Evolutionary conservation across 495 filamentous ascomycete species (phyloP).

Genomic region (Patellaria atrata): DNA sequence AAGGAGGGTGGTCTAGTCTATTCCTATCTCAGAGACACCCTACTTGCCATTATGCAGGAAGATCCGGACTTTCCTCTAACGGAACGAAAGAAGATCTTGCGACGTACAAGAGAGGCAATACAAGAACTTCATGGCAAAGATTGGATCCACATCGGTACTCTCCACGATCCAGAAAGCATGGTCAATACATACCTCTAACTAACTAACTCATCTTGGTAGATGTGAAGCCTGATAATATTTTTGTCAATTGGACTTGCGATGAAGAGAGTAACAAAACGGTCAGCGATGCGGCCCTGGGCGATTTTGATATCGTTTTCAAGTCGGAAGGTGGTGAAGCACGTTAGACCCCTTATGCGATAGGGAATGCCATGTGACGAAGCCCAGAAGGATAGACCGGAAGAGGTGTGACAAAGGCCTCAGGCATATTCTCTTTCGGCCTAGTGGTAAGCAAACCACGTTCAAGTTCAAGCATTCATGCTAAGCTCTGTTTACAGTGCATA

Average conservation of each 20-base stretch:
- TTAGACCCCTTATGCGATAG: slow-evolving; percentile 23
- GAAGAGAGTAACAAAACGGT: slow-evolving; percentile 21
- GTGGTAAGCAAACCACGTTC: slow-evolving; percentile 21
- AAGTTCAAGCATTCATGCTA: slow-evolving; percentile 15
- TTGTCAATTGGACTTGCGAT: slow-evolving; percentile 25
- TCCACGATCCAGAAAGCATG: slow-evolving; percentile 9
- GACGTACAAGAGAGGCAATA: slow-evolving; percentile 21
- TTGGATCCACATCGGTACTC: slow-evolving; percentile 23
- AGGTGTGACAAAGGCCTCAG: slow-evolving; percentile 20
- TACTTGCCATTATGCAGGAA: slow-evolving; percentile 20
- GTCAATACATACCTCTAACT: slow-evolving; percentile 13
- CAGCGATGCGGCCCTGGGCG: slow-evolving; percentile 22
- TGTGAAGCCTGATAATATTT: slow-evolving; percentile 27
- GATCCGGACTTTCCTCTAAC: slow-evolving; percentile 16
- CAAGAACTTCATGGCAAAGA: slow-evolving; percentile 23
- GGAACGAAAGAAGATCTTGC: slow-evolving; percentile 22
- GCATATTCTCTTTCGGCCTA: slow-evolving; percentile 24
- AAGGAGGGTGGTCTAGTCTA: slow-evolving; percentile 21
- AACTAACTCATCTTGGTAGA: slow-evolving; percentile 21
- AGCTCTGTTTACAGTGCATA: slow-evolving; percentile 23
- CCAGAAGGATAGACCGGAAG: slow-evolving; percentile 25
- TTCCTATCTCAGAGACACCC: slow-evolving; percentile 20
- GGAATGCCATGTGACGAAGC: slow-evolving; percentile 26
- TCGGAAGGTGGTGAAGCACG: slow-evolving; percentile 17
- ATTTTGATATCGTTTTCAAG: slow-evolving; percentile 26